These are phyloP conservation scores for Pseudoturritis turrita DNA, from an alignment of 345 rosid species.

Conservation along the genomic window DNA sequence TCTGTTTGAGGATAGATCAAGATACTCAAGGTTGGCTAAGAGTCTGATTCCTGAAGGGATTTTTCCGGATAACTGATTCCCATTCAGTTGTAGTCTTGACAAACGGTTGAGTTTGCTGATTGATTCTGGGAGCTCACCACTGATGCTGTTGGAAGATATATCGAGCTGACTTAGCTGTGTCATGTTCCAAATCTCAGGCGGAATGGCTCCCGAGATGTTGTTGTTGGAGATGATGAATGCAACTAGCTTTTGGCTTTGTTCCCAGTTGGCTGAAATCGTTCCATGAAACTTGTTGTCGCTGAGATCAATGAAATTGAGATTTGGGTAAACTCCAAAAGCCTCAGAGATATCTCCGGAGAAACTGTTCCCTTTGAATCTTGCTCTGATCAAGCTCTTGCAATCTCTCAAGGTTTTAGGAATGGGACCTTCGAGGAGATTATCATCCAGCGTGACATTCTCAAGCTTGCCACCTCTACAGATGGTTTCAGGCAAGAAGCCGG, in stretches of 20 bases:
- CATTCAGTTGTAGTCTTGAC: background rate
- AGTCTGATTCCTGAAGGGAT: constrained; percentile 29
- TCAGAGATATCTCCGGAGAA: constrained; percentile 37
- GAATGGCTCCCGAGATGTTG: constrained; percentile 34
- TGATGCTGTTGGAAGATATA: constrained; percentile 30
- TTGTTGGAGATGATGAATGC: constrained; percentile 28
- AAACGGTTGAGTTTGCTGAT: constrained; percentile 15
- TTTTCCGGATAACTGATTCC: constrained; percentile 27
- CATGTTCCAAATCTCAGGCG: constrained; percentile 36
- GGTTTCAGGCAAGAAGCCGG: constrained; percentile 37
- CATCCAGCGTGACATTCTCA: constrained; percentile 31
- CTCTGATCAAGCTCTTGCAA: constrained; percentile 39
- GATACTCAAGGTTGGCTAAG: constrained; percentile 14
- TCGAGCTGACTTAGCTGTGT: constrained; percentile 17
- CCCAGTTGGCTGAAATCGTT: constrained; percentile 35
- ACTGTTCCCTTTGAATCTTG: constrained; percentile 30
- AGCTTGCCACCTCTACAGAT: constrained; percentile 39
- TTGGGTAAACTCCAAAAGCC: constrained; percentile 35
- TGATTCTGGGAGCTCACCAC: constrained; percentile 26
- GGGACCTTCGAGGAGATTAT: constrained; percentile 30
- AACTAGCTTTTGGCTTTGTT: constrained; percentile 29
- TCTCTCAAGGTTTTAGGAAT: constrained; percentile 37
- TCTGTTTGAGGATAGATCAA: constrained; percentile 40
- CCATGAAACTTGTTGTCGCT: constrained; percentile 41
- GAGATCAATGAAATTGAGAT: constrained; percentile 35